Base-by-base conservation (phyloP, 2,329 filamentous ascomycete genomes). In the Fusarium falciforme region DNA sequence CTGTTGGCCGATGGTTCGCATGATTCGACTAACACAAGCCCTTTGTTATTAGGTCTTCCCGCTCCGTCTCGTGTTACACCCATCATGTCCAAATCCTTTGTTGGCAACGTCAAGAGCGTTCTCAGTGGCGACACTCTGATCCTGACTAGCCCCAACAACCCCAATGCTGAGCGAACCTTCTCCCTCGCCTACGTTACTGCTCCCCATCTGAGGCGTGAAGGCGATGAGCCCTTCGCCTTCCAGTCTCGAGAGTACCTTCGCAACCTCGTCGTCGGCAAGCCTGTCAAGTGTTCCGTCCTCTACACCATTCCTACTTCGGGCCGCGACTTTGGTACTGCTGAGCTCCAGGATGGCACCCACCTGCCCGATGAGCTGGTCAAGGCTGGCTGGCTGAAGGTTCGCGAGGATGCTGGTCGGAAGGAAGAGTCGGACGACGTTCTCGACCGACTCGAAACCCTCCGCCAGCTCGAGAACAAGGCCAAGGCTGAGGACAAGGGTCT, bases 171-270 rank as follows among this genome's bases (percentile, higher is more conserved):
- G 86, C 93, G 94, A 79, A 94, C 89, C 61, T 89, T 99, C 78
- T 97, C 95, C 80, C 88, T 99, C 74, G 96, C 96, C 78, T 98
- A 95, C 84, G 95, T 98, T 76, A 93, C 92, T 68, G 95, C 95
- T 59, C 96, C 96, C 5, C 92, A 95, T 80, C 83, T 98, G 82
- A 92, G 89, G 85, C 92, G 94, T 83, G 95, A 98, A 77, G 95
- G 94, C 67, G 96, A 98, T 80, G 95, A 98, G 89, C 92, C 93
- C 40, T 97, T 93, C 80, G 95, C 94, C 67, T 99, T 98, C 84
- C 93, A 96, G 84, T 98, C 96, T 69, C 94, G 96, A 80, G 96
- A 99, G 84, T 96, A 93, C 82, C 89, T 99, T 71, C 93, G 96
- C 79, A 92, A 93, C 76, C 87, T 95, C 61, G 89, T 93, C 44